These are phyloP conservation scores for Phialophora chinensis DNA, from an alignment of 2,329 filamentous ascomycete genomes.

Conservation along the genomic window DNA sequence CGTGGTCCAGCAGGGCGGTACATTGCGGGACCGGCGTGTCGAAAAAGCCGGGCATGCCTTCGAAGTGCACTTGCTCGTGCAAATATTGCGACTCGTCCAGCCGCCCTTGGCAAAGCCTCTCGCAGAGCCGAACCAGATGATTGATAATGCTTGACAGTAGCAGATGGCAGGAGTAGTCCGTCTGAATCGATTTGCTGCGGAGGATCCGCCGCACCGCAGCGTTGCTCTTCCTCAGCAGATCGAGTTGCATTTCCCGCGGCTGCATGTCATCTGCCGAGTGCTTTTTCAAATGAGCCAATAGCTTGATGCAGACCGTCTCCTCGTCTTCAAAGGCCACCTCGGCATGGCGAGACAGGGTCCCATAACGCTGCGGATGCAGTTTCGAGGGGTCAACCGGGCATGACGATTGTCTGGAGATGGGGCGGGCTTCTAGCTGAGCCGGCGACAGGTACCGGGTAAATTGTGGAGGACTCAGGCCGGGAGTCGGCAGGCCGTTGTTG, in stretches of 20 bases:
- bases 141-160: slow-evolving; percentile 38
- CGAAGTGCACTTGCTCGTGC: slow-evolving; percentile 33
- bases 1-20: slow-evolving; percentile 12
- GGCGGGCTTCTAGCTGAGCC: slow-evolving; percentile 30
- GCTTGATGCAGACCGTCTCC: slow-evolving; percentile 39
- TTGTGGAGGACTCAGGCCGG: slow-evolving; percentile 37
- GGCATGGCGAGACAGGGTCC: slow-evolving; percentile 2
- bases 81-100: slow-evolving; percentile 30
- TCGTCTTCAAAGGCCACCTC: slow-evolving; percentile 32
- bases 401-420: slow-evolving; percentile 27
- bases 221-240: slow-evolving; percentile 36
- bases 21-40: slow-evolving; percentile 17
- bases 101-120: slow-evolving; percentile 29
- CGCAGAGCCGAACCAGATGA: slow-evolving; percentile 34
- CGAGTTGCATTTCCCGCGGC: slow-evolving; percentile 30
- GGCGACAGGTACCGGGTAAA: slow-evolving; percentile 35
- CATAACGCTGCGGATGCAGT: slow-evolving; percentile 19
- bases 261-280: slow-evolving; percentile 28
- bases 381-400: slow-evolving; percentile 17
- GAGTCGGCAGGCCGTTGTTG: slow-evolving; percentile 36
- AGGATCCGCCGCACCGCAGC: slow-evolving; percentile 35
- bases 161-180: slow-evolving; percentile 38
- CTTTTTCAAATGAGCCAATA: slow-evolving; percentile 38
- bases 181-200: slow-evolving; percentile 31
- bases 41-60: slow-evolving; percentile 27